Evolutionary conservation across 2,329 filamentous ascomycete species (phyloP).

Genomic region (Clarireedia paspali): DNA sequence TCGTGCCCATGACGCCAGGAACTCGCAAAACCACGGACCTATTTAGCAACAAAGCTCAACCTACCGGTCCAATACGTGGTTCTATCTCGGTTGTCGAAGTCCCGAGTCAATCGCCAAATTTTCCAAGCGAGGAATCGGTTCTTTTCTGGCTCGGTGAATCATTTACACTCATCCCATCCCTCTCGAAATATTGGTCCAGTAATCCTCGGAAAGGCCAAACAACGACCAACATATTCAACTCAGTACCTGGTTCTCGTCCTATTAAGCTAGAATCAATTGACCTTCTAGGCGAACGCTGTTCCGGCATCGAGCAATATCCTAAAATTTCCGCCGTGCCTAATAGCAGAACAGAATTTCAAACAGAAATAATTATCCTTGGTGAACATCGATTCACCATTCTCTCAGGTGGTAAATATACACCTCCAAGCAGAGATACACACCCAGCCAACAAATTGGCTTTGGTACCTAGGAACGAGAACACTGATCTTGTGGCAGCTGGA

Average conservation of each 20-base stretch:
- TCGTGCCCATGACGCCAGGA: slow-evolving; percentile 58
- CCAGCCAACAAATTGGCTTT: slow-evolving; percentile 15
- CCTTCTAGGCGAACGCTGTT: slow-evolving; percentile 28
- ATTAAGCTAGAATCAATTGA: slow-evolving; percentile 26
- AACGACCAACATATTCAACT: slow-evolving; percentile 22
- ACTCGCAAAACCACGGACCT: slow-evolving; percentile 35
- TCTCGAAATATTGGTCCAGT: slow-evolving; percentile 28
- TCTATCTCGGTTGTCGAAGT: slow-evolving; percentile 27
- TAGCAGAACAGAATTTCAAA: slow-evolving; percentile 9
- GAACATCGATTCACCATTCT: slow-evolving; percentile 28
- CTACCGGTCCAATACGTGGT: slow-evolving; percentile 15
- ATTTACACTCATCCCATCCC: slow-evolving; percentile 25
- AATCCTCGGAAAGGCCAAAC: slow-evolving; percentile 17
- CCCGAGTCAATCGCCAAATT: slow-evolving; percentile 19
- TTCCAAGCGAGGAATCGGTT: slow-evolving; percentile 26
- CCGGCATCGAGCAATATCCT: slow-evolving; percentile 24
- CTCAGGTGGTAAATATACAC: slow-evolving; percentile 12
- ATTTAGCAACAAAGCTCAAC: slow-evolving; percentile 17
- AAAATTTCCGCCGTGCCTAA: slow-evolving; percentile 7
- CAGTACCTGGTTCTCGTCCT: slow-evolving; percentile 17
- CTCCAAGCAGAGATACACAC: slow-evolving; percentile 1
- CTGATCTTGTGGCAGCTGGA: slow-evolving; percentile 4
- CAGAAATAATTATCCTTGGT: slow-evolving; percentile 26
- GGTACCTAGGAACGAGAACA: slow-evolving; percentile 18
- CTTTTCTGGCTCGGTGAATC: slow-evolving; percentile 29